Percentiles rank a stretch among this genome's conserved stretches.
phyloP scores from a whole-genome alignment of 1,284 basidiomycete genomes.

The Schizophyllum commune region DNA sequence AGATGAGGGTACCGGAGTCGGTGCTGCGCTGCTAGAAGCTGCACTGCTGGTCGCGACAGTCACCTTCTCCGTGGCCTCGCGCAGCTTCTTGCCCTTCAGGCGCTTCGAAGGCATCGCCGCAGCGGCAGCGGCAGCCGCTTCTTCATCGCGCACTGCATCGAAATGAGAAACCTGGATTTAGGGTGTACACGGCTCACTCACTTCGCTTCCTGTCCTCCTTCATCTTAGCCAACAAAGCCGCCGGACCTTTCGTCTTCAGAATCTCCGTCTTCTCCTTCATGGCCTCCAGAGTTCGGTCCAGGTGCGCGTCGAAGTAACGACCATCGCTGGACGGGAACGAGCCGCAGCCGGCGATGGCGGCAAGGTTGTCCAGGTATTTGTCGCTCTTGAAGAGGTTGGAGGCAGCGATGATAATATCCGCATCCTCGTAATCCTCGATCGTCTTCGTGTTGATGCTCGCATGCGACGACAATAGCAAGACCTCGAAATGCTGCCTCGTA shows the following conservation, averaged over 20 bases:
- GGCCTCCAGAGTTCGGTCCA: slow-evolving; percentile 54
- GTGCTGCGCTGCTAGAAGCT: neutral
- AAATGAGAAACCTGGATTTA: too few relatives aligned
- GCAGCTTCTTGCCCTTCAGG: slow-evolving; percentile 63
- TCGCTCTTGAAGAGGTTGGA: slow-evolving; percentile 78
- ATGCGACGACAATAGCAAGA: slow-evolving; percentile 67
- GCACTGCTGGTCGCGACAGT: slow-evolving; percentile 12
- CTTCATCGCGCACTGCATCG: slow-evolving; percentile 35
- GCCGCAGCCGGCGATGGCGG: slow-evolving; percentile 60
- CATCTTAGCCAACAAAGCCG: slow-evolving; percentile 54
- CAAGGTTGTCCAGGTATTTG: slow-evolving; percentile 72
- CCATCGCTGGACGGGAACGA: slow-evolving; percentile 65
- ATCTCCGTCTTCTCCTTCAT: slow-evolving; percentile 63
- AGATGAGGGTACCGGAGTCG: neutral
- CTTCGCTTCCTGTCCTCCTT: slow-evolving; percentile 51
- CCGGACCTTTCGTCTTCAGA: slow-evolving; percentile 54
- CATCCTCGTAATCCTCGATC: slow-evolving; percentile 72
- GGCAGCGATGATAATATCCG: slow-evolving; percentile 85
- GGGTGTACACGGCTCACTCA: too few relatives aligned
- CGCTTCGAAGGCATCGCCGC: slow-evolving; percentile 44
- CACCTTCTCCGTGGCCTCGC: slow-evolving; percentile 31
- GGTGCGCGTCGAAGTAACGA: slow-evolving; percentile 80
- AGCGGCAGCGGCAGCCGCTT: slow-evolving; percentile 37
- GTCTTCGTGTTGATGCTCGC: slow-evolving; percentile 67
- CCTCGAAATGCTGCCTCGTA: slow-evolving; percentile 54